Percentiles rank a stretch among this genome's conserved stretches.
These are phyloP conservation scores for Glarea lozoyensis DNA, from an alignment of 495 filamentous ascomycete genomes.

Conservation along the genomic window DNA sequence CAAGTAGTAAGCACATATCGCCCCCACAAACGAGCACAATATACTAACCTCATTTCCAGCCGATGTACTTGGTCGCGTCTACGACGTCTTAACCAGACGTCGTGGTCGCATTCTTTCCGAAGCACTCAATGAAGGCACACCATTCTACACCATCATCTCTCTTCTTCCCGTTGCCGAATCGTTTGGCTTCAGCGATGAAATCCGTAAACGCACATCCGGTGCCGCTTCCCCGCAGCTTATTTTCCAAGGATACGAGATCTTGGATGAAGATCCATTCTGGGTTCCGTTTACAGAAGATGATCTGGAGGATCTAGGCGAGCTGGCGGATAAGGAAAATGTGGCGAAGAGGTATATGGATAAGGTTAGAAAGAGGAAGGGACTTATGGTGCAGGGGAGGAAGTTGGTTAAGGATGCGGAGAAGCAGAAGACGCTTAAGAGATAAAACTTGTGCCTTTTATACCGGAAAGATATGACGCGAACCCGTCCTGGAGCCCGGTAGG, in stretches of 20 bases:
- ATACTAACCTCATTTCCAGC: conserved; percentile 35
- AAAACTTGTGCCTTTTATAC: too few species aligned
- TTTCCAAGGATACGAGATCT: conserved; percentile 83
- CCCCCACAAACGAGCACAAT: neutral
- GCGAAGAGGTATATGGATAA: conserved; percentile 93
- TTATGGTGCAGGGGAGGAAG: conserved; percentile 72
- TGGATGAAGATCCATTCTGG: conserved; percentile 96
- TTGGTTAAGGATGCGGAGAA: conserved; percentile 88
- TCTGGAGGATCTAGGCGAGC: conserved; percentile 88
- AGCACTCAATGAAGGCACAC: conserved; percentile 86
- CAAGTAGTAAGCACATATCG: conserved; percentile 56
- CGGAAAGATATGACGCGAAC: too few species aligned
- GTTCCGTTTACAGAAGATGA: conserved; percentile 95
- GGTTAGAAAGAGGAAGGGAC: conserved; percentile 74
- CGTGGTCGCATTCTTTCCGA: conserved; percentile 85
- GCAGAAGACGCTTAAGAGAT: conserved; percentile 98
- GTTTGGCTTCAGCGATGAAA: conserved; percentile 93
- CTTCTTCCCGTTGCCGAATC: conserved; percentile 85
- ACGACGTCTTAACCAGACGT: conserved; percentile 84
- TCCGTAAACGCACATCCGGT: conserved; percentile 86
- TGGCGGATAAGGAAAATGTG: conserved; percentile 88
- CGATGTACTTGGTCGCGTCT: conserved; percentile 90
- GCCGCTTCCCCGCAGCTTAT: conserved; percentile 87
- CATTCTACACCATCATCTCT: conserved; percentile 88
- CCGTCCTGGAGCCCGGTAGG: too few species aligned